Conservation (phyloP, 1,139 yeast species). For the Groenewaldozyma sp. region DNA sequence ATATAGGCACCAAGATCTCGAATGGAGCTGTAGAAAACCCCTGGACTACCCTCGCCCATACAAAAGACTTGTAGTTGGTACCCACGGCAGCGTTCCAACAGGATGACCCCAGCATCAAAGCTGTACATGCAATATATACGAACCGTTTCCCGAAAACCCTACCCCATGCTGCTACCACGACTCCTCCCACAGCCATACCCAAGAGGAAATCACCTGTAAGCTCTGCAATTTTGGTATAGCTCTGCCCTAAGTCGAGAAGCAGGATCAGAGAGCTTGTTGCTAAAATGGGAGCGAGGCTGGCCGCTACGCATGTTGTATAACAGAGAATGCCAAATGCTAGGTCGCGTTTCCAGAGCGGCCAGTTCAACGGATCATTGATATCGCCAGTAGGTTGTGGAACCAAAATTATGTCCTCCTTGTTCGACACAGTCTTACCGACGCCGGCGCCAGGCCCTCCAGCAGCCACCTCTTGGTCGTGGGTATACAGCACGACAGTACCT, state of each 20-base stretch:
- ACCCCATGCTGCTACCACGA: constrained; percentile 2
- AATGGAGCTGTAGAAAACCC: constrained; percentile 47
- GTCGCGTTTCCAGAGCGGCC: constrained; percentile 34
- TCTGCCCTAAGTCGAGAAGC: not conserved
- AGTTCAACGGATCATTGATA: constrained; percentile 42
- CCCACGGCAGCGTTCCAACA: constrained; percentile 29
- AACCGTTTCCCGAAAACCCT: constrained; percentile 1
- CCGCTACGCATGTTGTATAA: constrained; percentile 3
- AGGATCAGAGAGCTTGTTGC: constrained; percentile 1
- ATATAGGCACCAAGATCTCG: constrained; percentile 46
- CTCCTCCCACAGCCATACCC: constrained; percentile 1
- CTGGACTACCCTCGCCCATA: constrained; percentile 31
- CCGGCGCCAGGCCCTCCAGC: not conserved
- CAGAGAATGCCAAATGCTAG: constrained; percentile 14
- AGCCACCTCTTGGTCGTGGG: not conserved
- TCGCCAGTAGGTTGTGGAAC: constrained; percentile 40
- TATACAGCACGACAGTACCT: not conserved
- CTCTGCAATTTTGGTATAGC: not conserved
- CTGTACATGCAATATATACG: not conserved
- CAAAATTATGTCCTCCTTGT: constrained; percentile 28
- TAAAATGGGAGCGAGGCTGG: constrained; percentile 1
- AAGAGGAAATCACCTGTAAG: constrained; percentile 1
- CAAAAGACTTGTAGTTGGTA: constrained; percentile 32
- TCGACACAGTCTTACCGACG: no score
- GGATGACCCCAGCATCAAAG: constrained; percentile 13